Evolutionary conservation across 805 yeast species (phyloP), one percentile per base, ranked within the genome.

Genomic region (Brettanomyces nanus): DNA sequence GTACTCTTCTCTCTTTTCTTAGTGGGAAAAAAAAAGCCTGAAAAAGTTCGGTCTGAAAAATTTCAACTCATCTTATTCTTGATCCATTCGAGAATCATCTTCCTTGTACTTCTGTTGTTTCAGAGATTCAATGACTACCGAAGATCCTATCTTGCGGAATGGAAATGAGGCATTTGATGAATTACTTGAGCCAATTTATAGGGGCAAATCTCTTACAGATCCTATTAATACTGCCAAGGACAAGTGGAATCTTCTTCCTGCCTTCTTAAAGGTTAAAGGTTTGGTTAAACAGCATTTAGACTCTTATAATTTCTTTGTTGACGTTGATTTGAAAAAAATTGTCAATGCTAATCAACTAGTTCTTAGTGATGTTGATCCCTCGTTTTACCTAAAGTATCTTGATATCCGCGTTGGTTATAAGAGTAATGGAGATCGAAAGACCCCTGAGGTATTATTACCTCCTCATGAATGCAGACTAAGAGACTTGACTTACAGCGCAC

Each of bases 381-480:
- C 89, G 54, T 92, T 92, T 54, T 92, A 90, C 53, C 68, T 92
- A 56, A 90, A 86, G 52, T 92, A 92, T 59, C 69, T 86, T 41
- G 97, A 92, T 58, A 92, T 92, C 49, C 70, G 97, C 47, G 90
- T 92, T 18, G 97, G 97, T 4, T 75, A 77, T 53, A 80, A 71
- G 48, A 74, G 83, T n/a, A 63, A 70, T n/a, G 66, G 76, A 13
- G 47, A 47, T 14, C 45, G 52, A 7, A 56, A 63, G 5, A 61
- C 66, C 14, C 75, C 70, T 36, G 87, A 80, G 49, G 79, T 79
- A 31, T 66, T 79, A 28, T 60, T 78, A 22, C 85, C 90, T 0
- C 98, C 98, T 2, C 98, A 90, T 54, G 96, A 90, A 61, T 90
- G 98, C 63, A 73, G 98, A 47, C 68, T 90, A 45, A 75, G 98